These are phyloP conservation scores for Podila epicladia DNA, from an alignment of 192 early-diverging fungal species.

Conservation along the genomic window DNA sequence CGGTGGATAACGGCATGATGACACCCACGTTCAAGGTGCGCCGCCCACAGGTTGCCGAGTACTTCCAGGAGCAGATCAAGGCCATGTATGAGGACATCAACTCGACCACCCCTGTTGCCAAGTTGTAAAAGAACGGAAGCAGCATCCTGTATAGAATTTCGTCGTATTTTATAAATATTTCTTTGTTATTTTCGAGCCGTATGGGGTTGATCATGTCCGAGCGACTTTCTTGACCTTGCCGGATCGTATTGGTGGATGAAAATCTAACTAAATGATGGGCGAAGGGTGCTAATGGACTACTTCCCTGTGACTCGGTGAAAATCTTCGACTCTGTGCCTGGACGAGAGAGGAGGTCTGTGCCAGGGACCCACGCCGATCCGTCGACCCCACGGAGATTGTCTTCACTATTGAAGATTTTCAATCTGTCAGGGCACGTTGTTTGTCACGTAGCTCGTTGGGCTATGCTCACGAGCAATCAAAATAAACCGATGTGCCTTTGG, in stretches of 20 bases:
- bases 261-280: too few species aligned
- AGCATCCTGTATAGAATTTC: neutral
- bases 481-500: neutral
- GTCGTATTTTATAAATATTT: neutral
- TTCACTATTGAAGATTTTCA: too few species aligned
- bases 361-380: too few species aligned
- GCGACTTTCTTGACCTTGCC: too few species aligned
- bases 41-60: conserved; percentile 75
- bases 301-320: neutral
- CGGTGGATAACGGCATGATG: conserved; percentile 84
- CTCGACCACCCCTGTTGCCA: conserved; percentile 43
- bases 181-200: neutral
- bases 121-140: conserved; percentile 48
- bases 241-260: too few species aligned
- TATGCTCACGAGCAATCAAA: neutral
- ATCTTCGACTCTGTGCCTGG: neutral
- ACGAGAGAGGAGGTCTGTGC: neutral
- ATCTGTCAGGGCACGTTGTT: too few species aligned
- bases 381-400: too few species aligned
- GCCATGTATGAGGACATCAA: conserved; percentile 71
- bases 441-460: neutral
- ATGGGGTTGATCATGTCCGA: too few species aligned
- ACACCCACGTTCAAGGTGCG: conserved; percentile 95
- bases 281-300: neutral
- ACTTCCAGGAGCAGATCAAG: conserved; percentile 72